A percentile compares a stretch with the other conserved stretches of the same genome.
These are phyloP conservation scores for Mycena albidolilacea DNA, from an alignment of 768 basidiomycete species.

Conservation along the genomic window DNA sequence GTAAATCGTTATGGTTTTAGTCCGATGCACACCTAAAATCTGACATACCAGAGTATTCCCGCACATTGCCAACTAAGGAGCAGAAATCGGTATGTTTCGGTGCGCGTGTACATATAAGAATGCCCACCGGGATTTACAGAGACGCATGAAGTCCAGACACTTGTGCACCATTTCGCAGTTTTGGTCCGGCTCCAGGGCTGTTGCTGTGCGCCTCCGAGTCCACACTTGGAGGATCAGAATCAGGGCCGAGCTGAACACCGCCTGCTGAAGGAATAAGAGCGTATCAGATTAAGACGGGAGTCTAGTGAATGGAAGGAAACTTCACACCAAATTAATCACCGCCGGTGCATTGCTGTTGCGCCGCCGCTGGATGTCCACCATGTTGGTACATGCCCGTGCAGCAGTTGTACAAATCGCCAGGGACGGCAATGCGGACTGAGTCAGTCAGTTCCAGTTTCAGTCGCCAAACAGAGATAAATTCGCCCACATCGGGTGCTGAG, in stretches of 20 bases:
- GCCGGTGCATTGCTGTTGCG: neutral
- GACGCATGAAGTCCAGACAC: slow-evolving; percentile 66
- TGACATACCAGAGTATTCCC: slow-evolving; percentile 47
- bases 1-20: neutral
- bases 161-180: slow-evolving; percentile 66
- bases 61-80: slow-evolving; percentile 55
- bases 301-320: neutral
- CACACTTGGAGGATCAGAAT: slow-evolving; percentile 77
- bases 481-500: slow-evolving; percentile 57
- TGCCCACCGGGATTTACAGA: slow-evolving; percentile 54
- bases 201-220: slow-evolving; percentile 67
- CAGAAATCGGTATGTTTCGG: neutral
- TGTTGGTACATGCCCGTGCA: slow-evolving; percentile 80
- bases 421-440: slow-evolving; percentile 42
- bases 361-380: slow-evolving; percentile 63
- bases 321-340: neutral
- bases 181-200: slow-evolving; percentile 54
- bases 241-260: slow-evolving; percentile 58
- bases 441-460: neutral
- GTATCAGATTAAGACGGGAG: too few relatives aligned
- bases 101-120: neutral
- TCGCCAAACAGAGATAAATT: neutral
- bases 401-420: slow-evolving; percentile 89
- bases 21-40: slow-evolving; percentile 14
- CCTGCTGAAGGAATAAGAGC: slow-evolving; percentile 39